Conservation (phyloP, 768 basidiomycete species). For the Agrocybe chaxingu region DNA sequence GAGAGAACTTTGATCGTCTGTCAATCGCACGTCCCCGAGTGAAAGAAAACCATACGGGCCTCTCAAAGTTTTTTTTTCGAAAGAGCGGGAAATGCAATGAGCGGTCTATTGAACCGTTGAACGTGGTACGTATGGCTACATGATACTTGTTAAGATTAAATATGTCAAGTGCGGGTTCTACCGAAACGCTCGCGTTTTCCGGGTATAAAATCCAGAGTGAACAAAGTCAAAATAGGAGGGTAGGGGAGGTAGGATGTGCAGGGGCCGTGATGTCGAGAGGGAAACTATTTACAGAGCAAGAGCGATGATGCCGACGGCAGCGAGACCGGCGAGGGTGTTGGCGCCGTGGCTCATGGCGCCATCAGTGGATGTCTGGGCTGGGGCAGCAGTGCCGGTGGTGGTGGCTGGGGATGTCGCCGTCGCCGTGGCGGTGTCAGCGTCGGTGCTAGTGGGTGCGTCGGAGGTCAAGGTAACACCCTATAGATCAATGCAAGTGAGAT, state of each 20-base stretch:
- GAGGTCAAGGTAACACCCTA: constrained; percentile 54
- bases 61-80: too few species aligned
- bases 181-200: constrained; percentile 4
- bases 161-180: neutral
- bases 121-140: too few species aligned
- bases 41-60: too few species aligned
- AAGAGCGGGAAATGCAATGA: too few species aligned
- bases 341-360: constrained; percentile 22
- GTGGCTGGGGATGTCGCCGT: constrained; percentile 13
- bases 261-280: too few species aligned
- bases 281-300: constrained; percentile 36
- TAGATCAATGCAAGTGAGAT: neutral
- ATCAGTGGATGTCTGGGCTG: constrained; percentile 15
- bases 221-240: neutral
- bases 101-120: too few species aligned
- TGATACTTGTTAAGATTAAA: neutral
- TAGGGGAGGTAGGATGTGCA: too few species aligned
- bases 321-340: constrained; percentile 37
- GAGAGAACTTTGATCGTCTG: too few species aligned
- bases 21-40: too few species aligned
- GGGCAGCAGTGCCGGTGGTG: constrained; percentile 6
- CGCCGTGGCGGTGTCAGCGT: constrained; percentile 17
- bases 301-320: constrained; percentile 41
- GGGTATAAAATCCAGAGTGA: neutral
- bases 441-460: constrained; percentile 13